Evolutionary conservation across 1,284 basidiomycete species (phyloP).

Genomic region (Pyrrhoderma lamaoense): DNA sequence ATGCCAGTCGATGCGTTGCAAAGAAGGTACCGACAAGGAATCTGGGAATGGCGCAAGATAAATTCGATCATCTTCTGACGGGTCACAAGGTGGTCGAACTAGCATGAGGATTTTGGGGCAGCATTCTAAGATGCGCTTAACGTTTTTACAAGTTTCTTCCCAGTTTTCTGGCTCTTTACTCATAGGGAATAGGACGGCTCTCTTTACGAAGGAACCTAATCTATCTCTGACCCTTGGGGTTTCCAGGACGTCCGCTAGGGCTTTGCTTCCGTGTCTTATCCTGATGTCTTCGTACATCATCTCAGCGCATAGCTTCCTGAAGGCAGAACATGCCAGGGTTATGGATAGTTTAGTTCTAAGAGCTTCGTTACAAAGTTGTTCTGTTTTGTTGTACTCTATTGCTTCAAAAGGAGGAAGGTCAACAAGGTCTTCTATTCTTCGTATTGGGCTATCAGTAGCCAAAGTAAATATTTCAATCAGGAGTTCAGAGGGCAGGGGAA

Average conservation of each 20-base stretch:
- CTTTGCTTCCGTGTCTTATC: constrained; percentile 1
- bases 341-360: constrained; percentile 6
- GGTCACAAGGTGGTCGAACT: background rate
- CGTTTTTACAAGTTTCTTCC: background rate
- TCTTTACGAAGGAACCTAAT: constrained; percentile 1
- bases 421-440: constrained; percentile 1
- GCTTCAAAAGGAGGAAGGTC: constrained; percentile 7
- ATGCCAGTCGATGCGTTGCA: constrained; percentile 4
- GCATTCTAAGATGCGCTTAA: constrained; percentile 3
- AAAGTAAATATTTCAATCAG: constrained; percentile 5
- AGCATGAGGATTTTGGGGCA: constrained; percentile 7
- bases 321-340: constrained; percentile 1
- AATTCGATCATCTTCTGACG: background rate
- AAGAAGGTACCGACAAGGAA: background rate
- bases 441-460: constrained; percentile 1
- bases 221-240: background rate
- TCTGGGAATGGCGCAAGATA: no score
- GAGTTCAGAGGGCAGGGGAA: constrained; percentile 7
- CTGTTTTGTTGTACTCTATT: background rate
- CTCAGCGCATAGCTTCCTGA: background rate
- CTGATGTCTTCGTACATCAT: constrained; percentile 9
- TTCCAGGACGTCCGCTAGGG: constrained; percentile 1
- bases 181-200: constrained; percentile 2
- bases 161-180: background rate
- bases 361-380: background rate